Evolutionary conservation across 306 rosid genomes (phyloP).

Genomic region (Astragalus membranaceus): DNA sequence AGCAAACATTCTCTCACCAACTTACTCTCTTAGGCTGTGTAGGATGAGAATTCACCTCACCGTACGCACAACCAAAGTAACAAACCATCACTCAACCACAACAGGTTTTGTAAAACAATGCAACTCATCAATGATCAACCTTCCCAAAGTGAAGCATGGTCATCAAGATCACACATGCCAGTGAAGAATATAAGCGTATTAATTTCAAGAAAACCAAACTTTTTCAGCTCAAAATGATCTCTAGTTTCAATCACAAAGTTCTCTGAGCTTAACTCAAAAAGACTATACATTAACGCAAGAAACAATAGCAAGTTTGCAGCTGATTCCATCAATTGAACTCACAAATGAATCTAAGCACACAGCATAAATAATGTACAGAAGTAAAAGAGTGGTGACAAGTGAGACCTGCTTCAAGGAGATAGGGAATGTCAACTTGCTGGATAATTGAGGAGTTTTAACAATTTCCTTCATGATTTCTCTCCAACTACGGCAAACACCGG

Average conservation of each 20-base stretch:
- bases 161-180: neutral
- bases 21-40: neutral
- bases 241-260: neutral
- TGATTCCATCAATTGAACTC: neutral
- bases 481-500: constrained; percentile 94
- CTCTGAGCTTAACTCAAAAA: neutral
- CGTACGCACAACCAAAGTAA: neutral
- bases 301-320: neutral
- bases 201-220: neutral
- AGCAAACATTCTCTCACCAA: neutral
- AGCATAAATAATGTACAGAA: neutral
- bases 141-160: neutral
- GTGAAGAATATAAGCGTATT: neutral
- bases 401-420: constrained; percentile 85
- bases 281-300: neutral
- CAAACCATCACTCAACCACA: neutral
- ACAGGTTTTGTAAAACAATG: neutral
- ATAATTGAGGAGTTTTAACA: constrained; percentile 65
- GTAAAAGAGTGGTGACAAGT: neutral
- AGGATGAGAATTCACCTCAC: neutral
- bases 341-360: neutral
- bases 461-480: constrained; percentile 78
- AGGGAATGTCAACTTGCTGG: constrained; percentile 83
- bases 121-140: constrained; percentile 3
- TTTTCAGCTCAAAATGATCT: constrained; percentile 5